Conservation (phyloP, 2,329 filamentous ascomycete genomes). For the Plectosphaerella plurivora region DNA sequence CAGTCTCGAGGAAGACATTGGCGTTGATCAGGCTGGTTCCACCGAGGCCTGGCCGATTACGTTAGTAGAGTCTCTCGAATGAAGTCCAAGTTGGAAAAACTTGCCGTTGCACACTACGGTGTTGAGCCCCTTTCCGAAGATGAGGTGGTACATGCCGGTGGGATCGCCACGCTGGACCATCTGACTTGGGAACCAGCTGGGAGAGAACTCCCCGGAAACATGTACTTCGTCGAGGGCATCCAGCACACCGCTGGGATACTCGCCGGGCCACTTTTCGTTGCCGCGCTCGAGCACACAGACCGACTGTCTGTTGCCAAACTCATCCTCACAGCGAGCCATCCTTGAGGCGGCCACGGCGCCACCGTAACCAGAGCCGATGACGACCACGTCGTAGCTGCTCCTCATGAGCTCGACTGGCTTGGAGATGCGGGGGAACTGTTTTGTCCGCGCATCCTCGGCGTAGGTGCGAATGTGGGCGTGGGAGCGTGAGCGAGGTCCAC, state of each 20-base stretch:
- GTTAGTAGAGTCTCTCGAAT: neutral
- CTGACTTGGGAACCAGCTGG: slow-evolving; percentile 33
- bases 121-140: slow-evolving; percentile 60
- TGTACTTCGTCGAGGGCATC: slow-evolving; percentile 50
- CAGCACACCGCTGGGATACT: slow-evolving; percentile 48
- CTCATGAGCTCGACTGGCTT: slow-evolving; percentile 53
- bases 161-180: slow-evolving; percentile 44
- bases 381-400: slow-evolving; percentile 57
- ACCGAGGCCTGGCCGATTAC: slow-evolving; percentile 46
- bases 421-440: slow-evolving; percentile 48
- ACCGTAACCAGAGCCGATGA: slow-evolving; percentile 67
- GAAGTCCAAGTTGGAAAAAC: slow-evolving; percentile 8
- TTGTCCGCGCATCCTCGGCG: slow-evolving; percentile 14
- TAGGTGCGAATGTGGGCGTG: slow-evolving; percentile 19
- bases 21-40: slow-evolving; percentile 64
- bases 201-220: slow-evolving; percentile 48
- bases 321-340: slow-evolving; percentile 50
- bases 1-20: slow-evolving; percentile 61
- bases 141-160: slow-evolving; percentile 59
- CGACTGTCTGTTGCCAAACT: slow-evolving; percentile 34
- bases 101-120: slow-evolving; percentile 55
- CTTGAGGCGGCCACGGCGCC: slow-evolving; percentile 61
- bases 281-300: slow-evolving; percentile 64
- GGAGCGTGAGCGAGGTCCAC: slow-evolving; percentile 24
- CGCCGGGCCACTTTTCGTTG: slow-evolving; percentile 61